phyloP scores from a whole-genome alignment of 164 flowering plant genomes.

The Tetrastigma voinierianum region DNA sequence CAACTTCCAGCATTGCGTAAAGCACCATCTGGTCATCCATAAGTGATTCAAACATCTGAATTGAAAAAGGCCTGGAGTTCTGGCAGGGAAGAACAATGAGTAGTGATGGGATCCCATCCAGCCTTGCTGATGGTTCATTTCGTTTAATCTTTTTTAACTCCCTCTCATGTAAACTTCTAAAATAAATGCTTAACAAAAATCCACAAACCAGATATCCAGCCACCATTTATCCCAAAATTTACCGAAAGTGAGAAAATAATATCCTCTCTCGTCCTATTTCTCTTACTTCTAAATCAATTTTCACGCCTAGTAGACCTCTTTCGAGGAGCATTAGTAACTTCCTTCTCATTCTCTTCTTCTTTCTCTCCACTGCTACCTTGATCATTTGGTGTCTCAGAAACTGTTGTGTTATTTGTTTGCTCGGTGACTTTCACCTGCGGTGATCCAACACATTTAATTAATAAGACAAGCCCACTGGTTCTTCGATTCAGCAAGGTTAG shows the following conservation, averaged over 20 bases:
- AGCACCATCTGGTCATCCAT: too few species aligned
- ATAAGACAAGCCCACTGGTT: too few species aligned
- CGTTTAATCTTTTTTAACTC: slow-evolving; percentile 26
- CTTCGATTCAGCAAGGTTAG: too few species aligned
- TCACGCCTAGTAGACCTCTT: slow-evolving; percentile 52
- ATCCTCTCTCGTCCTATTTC: background rate
- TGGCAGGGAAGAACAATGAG: too few species aligned
- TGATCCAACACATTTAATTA: background rate
- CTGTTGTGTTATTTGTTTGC: slow-evolving; percentile 14
- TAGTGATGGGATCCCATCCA: background rate
- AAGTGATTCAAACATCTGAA: too few species aligned
- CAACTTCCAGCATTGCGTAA: too few species aligned
- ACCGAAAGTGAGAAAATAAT: slow-evolving; percentile 8
- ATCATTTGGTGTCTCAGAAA: slow-evolving; percentile 24
- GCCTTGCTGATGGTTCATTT: slow-evolving; percentile 9
- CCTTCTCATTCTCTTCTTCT: slow-evolving; percentile 41
- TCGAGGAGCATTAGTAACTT: slow-evolving; percentile 49
- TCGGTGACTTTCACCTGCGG: slow-evolving; percentile 22
- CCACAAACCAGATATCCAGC: background rate
- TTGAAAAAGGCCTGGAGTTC: too few species aligned
- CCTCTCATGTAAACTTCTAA: background rate
- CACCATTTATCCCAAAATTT: slow-evolving; percentile 8
- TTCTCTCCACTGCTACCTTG: slow-evolving; percentile 37
- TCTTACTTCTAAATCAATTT: slow-evolving; percentile 4
- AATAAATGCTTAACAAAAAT: slow-evolving; percentile 6